Percentiles rank a stretch among this genome's conserved stretches.
These are phyloP conservation scores for Coniochaeta pulveracea DNA, from an alignment of 2,329 filamentous ascomycete genomes.

Conservation along the genomic window DNA sequence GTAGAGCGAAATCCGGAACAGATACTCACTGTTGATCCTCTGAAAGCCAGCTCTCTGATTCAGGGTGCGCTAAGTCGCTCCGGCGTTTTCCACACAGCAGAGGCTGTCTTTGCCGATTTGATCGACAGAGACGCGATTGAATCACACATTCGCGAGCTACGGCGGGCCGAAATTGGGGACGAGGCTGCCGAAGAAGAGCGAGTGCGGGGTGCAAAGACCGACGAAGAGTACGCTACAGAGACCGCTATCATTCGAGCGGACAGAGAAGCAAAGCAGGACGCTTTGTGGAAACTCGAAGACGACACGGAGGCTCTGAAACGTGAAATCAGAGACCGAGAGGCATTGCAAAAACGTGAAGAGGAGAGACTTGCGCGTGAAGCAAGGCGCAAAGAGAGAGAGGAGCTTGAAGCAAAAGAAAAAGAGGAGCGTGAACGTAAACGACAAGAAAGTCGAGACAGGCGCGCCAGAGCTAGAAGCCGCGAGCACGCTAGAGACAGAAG, in stretches of 20 bases:
- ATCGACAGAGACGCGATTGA: constrained; percentile 61
- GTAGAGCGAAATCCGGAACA: constrained; percentile 62
- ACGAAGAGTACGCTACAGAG: constrained; percentile 61
- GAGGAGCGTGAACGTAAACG: constrained; percentile 21
- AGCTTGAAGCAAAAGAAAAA: constrained; percentile 17
- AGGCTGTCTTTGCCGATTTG: constrained; percentile 53
- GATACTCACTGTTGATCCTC: constrained; percentile 61
- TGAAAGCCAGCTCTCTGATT: constrained; percentile 63
- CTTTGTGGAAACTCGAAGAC: constrained; percentile 47
- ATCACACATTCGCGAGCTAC: constrained; percentile 55
- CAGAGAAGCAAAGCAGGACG: constrained; percentile 49
- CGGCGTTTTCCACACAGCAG: constrained; percentile 62
- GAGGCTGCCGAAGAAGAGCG: constrained; percentile 57
- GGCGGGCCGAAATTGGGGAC: constrained; percentile 56
- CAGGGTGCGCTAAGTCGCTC: constrained; percentile 69
- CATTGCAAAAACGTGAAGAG: constrained; percentile 19
- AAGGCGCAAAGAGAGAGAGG: constrained; percentile 20
- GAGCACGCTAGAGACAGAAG: constrained; percentile 42
- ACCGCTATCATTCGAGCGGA: constrained; percentile 48
- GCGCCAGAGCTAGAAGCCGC: constrained; percentile 25
- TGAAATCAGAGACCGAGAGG: constrained; percentile 40
- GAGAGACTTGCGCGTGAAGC: constrained; percentile 21
- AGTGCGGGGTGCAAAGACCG: constrained; percentile 55
- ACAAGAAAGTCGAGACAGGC: constrained; percentile 11
- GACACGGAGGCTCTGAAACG: constrained; percentile 47